Percentiles rank a stretch among this genome's conserved stretches.
Conservation (phyloP, 2,329 filamentous ascomycete genomes). For the Penicillium sp. region DNA sequence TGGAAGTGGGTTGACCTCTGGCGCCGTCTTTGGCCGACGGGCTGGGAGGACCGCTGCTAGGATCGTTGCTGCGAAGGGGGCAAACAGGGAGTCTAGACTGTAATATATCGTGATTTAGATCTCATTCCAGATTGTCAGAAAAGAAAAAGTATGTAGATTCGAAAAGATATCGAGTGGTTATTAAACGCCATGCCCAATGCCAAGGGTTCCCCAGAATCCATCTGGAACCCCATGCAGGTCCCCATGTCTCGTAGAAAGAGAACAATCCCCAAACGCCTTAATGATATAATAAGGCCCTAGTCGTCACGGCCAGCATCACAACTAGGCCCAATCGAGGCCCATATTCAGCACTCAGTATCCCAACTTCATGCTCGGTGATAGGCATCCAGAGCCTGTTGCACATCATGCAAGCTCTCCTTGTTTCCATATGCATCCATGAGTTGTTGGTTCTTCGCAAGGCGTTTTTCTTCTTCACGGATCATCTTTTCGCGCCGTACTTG, state of each 20-base stretch:
- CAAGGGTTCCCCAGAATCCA: background rate
- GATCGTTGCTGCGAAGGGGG: background rate
- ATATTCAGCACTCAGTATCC: background rate
- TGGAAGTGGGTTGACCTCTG: conserved; percentile 62
- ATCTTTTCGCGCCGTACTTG: conserved; percentile 8
- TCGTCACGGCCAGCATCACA: background rate
- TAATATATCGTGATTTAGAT: background rate
- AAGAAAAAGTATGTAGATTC: background rate
- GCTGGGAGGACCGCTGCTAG: conserved; percentile 41
- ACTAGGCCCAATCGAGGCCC: background rate
- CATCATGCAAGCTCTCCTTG: conserved; percentile 43
- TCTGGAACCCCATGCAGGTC: background rate
- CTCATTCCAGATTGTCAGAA: background rate
- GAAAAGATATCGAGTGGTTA: background rate
- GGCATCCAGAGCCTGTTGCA: conserved; percentile 46
- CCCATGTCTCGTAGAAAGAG: background rate
- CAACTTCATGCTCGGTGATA: conserved; percentile 25
- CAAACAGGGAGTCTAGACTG: background rate
- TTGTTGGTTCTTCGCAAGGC: conserved; percentile 37
- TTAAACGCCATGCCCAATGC: background rate
- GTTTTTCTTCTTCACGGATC: conserved; percentile 31
- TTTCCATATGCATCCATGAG: conserved; percentile 51
- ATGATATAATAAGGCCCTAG: background rate
- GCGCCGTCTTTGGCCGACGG: conserved; percentile 54
- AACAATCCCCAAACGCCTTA: background rate